Evolutionary conservation across 1,284 basidiomycete species (phyloP).

Genomic region (Ceratobasidium sp.): DNA sequence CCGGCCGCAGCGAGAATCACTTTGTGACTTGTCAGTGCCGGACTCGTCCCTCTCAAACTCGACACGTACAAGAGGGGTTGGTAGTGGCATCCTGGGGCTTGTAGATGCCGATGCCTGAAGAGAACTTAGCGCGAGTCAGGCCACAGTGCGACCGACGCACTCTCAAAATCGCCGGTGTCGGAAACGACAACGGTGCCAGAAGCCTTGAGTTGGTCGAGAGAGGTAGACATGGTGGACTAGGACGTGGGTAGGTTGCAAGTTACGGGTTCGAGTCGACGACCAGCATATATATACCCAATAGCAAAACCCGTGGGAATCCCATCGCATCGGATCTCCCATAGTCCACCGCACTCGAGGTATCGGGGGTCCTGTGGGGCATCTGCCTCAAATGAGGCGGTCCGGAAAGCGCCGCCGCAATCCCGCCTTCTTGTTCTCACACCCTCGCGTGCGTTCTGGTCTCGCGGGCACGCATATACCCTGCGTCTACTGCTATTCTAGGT

Average conservation of each 20-base stretch:
- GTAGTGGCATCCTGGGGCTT: slow-evolving; percentile 96
- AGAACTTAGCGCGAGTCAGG: slow-evolving; percentile 4
- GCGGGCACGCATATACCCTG: slow-evolving; percentile 5
- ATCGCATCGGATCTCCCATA: slow-evolving; percentile 32
- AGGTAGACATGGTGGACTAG: slow-evolving; percentile 72
- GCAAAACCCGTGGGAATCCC: slow-evolving; percentile 37
- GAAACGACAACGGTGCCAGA: slow-evolving; percentile 94
- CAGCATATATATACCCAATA: slow-evolving; percentile 31
- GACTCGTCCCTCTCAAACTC: not conserved
- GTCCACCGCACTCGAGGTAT: not conserved
- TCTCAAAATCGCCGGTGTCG: slow-evolving; percentile 87
- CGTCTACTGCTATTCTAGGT: not conserved
- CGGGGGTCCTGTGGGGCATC: slow-evolving; percentile 5
- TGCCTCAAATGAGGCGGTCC: slow-evolving; percentile 19
- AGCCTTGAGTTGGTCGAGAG: slow-evolving; percentile 86
- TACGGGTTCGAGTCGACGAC: not conserved
- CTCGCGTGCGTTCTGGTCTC: not conserved
- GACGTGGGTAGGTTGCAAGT: slow-evolving; percentile 21
- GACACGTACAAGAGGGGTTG: slow-evolving; percentile 73
- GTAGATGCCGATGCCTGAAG: slow-evolving; percentile 82
- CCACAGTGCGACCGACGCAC: slow-evolving; percentile 56
- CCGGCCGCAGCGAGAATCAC: slow-evolving; percentile 90
- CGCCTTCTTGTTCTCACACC: slow-evolving; percentile 12
- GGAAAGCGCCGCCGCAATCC: slow-evolving; percentile 17
- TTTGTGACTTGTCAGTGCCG: slow-evolving; percentile 26